A percentile compares a stretch with the other conserved stretches of the same genome.
phyloP scores from a whole-genome alignment of 495 filamentous ascomycete species.

The Oidiodendron maius region DNA sequence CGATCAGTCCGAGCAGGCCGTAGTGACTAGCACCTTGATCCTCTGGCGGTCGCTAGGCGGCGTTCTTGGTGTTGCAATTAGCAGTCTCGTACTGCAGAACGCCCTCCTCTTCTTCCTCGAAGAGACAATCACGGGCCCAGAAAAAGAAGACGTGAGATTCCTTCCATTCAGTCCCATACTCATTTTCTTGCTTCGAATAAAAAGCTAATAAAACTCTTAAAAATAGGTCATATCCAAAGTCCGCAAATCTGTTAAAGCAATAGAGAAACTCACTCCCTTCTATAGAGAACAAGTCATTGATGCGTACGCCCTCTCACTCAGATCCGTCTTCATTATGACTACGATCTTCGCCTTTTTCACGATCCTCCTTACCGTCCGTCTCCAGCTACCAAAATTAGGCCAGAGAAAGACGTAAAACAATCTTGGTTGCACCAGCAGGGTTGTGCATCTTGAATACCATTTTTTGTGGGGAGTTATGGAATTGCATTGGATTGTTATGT shows the following conservation, averaged over 20 bases:
- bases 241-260: conserved; percentile 17
- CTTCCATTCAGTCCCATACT: neutral
- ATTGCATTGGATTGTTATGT: too few species aligned
- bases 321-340: conserved; percentile 25
- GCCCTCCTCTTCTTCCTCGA: conserved; percentile 54
- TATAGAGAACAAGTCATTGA: conserved; percentile 43
- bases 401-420: conserved; percentile 32
- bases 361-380: conserved; percentile 40
- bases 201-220: too few species aligned
- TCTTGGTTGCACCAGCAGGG: too few species aligned
- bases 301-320: conserved; percentile 53
- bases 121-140: conserved; percentile 45
- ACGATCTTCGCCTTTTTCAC: conserved; percentile 43
- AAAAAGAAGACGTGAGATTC: conserved; percentile 42
- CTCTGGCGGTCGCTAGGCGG: conserved; percentile 63
- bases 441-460: neutral
- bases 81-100: conserved; percentile 74
- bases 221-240: conserved; percentile 24
- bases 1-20: conserved; percentile 65
- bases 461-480: neutral
- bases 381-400: conserved; percentile 50
- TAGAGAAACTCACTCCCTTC: neutral
- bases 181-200: neutral
- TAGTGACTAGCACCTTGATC: conserved; percentile 65
- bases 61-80: conserved; percentile 65